Evolutionary conservation across 2,329 filamentous ascomycete genomes (phyloP).

Genomic region (Colletotrichum tofieldiae): DNA sequence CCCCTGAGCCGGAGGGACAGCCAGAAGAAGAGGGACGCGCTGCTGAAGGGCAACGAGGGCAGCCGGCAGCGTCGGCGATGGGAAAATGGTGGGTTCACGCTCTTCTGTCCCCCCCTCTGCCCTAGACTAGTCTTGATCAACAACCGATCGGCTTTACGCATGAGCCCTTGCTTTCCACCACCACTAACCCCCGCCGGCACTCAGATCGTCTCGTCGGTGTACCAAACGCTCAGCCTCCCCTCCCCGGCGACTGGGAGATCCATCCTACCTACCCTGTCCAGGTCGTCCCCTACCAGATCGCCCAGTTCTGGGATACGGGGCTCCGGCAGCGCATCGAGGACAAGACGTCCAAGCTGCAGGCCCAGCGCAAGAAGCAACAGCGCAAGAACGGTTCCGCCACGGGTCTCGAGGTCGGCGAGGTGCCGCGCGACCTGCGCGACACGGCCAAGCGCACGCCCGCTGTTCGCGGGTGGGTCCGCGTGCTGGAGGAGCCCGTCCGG

Average conservation of each 20-base stretch:
- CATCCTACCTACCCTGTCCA: constrained; percentile 85
- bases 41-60: constrained; percentile 93
- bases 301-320: constrained; percentile 82
- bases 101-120: neutral
- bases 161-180: neutral
- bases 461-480: constrained; percentile 84
- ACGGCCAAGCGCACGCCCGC: constrained; percentile 86
- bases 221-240: constrained; percentile 87
- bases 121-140: too few relatives aligned
- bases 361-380: constrained; percentile 63
- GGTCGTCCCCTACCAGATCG: constrained; percentile 89
- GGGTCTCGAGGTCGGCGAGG: constrained; percentile 66
- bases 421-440: constrained; percentile 85
- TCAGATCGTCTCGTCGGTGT: constrained; percentile 89
- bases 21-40: constrained; percentile 75
- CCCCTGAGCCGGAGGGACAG: constrained; percentile 69
- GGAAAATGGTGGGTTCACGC: constrained; percentile 82
- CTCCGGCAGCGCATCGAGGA: constrained; percentile 66
- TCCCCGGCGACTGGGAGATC: constrained; percentile 86
- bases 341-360: constrained; percentile 58
- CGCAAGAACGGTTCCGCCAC: constrained; percentile 59
- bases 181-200: neutral
- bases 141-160: too few relatives aligned
- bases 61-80: constrained; percentile 88
- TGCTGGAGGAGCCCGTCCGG: constrained; percentile 88